Evolutionary conservation across 129 eudicot species (phyloP).

Genomic region (Silybum marianum): DNA sequence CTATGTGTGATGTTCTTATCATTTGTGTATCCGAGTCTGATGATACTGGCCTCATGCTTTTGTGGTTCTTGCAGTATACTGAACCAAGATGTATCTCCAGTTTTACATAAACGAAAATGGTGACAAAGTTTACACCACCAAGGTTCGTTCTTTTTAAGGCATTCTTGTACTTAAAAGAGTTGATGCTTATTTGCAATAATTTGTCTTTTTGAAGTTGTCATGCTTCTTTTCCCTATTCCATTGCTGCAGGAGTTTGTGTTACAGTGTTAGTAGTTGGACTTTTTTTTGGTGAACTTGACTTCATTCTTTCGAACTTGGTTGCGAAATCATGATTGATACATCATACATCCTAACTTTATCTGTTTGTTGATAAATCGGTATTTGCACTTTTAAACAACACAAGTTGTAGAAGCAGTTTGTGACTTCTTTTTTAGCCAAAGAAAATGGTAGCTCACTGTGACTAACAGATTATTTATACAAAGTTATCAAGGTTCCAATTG

Average conservation of each 20-base stretch:
- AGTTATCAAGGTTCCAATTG: neutral
- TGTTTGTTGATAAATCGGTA: neutral
- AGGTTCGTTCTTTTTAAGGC: slow-evolving; percentile 25
- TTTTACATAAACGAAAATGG: slow-evolving; percentile 69
- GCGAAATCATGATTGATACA: too few relatives aligned
- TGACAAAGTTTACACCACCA: slow-evolving; percentile 70
- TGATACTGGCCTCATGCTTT: neutral
- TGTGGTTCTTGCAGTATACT: slow-evolving; percentile 19
- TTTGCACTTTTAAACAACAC: neutral
- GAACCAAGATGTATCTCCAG: slow-evolving; percentile 63
- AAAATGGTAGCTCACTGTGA: neutral
- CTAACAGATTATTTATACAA: neutral
- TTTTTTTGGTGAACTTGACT: neutral
- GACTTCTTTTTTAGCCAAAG: neutral
- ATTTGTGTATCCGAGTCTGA: neutral
- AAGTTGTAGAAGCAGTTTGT: neutral
- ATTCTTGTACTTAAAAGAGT: neutral
- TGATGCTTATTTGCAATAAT: neutral
- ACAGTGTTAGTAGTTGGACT: neutral
- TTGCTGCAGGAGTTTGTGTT: neutral
- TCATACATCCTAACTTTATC: neutral
- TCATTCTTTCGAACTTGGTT: neutral
- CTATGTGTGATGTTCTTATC: neutral
- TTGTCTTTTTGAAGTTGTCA: neutral
- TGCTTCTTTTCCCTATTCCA: neutral